Percentiles rank a stretch among this genome's conserved stretches.
Evolutionary conservation across 345 rosid species (phyloP).

Genomic region (Orychophragmus violaceus): DNA sequence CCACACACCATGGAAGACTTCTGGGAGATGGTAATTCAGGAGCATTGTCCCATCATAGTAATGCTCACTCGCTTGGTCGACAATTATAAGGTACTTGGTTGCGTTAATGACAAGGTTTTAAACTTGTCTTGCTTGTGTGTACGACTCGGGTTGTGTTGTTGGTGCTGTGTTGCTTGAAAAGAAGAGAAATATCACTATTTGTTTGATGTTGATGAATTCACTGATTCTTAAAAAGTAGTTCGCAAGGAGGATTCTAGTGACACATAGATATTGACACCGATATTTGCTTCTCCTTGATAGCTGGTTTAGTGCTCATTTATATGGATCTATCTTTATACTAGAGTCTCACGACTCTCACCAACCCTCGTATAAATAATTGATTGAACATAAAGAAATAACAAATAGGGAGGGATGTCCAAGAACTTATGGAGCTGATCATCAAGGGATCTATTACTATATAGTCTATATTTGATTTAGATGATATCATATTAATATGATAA

Average conservation of each 20-base stretch:
- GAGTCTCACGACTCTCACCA: slow-evolving; percentile 5
- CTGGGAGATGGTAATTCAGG: slow-evolving; percentile 91
- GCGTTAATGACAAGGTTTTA: background rate
- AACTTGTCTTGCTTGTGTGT: background rate
- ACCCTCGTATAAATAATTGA: background rate
- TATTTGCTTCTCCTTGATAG: background rate
- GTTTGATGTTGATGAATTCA: background rate
- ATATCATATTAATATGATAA: background rate
- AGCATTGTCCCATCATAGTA: slow-evolving; percentile 66
- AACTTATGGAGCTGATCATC: background rate
- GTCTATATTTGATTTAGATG: background rate
- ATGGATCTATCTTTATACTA: background rate
- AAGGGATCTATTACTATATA: background rate
- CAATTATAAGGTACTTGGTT: slow-evolving; percentile 44
- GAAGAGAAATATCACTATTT: background rate
- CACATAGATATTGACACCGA: background rate
- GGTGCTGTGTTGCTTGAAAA: slow-evolving; percentile 8
- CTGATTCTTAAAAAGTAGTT: background rate
- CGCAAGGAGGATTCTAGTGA: background rate
- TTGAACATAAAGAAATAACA: background rate
- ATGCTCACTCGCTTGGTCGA: slow-evolving; percentile 91
- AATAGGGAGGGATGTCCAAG: background rate
- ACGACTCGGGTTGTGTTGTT: background rate
- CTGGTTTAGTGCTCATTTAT: background rate
- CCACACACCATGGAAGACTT: slow-evolving; percentile 73